Evolutionary conservation across 768 basidiomycete genomes (phyloP).

Genomic region (Podaxis pistillaris): DNA sequence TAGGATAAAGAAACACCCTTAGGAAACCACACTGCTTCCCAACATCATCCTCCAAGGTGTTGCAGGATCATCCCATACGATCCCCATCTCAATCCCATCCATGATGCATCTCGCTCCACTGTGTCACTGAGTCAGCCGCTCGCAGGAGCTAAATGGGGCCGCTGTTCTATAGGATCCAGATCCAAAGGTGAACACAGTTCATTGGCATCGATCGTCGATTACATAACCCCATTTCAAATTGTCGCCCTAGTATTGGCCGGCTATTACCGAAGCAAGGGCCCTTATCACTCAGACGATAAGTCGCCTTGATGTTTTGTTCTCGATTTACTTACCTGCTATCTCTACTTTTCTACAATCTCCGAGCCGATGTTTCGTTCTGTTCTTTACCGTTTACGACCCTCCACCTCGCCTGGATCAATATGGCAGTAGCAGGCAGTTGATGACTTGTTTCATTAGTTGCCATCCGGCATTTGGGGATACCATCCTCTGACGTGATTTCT

Average conservation of each 20-base stretch:
- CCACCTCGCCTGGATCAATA: too few species aligned
- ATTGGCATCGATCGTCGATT: neutral
- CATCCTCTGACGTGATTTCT: too few species aligned
- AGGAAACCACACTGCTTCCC: neutral
- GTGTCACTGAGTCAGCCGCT: neutral
- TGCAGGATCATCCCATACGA: too few species aligned
- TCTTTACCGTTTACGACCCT: too few species aligned
- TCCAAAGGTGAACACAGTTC: neutral
- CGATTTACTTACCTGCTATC: neutral
- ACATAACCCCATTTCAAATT: slow-evolving; percentile 1
- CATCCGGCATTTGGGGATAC: too few species aligned
- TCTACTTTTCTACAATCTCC: too few species aligned
- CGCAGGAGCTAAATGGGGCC: neutral
- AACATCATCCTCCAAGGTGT: neutral
- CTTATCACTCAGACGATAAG: neutral
- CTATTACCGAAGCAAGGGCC: slow-evolving; percentile 7
- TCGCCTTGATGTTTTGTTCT: neutral
- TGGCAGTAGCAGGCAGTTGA: too few species aligned
- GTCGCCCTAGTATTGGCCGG: neutral
- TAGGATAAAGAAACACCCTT: neutral
- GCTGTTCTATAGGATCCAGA: slow-evolving; percentile 4
- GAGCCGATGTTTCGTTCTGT: too few species aligned
- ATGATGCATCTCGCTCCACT: neutral
- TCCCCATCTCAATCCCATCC: neutral
- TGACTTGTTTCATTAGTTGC: too few species aligned